Percentiles rank a stretch among this genome's conserved stretches.
These are phyloP conservation scores for Scedosporium apiospermum DNA, from an alignment of 2,329 filamentous ascomycete species.

Conservation along the genomic window DNA sequence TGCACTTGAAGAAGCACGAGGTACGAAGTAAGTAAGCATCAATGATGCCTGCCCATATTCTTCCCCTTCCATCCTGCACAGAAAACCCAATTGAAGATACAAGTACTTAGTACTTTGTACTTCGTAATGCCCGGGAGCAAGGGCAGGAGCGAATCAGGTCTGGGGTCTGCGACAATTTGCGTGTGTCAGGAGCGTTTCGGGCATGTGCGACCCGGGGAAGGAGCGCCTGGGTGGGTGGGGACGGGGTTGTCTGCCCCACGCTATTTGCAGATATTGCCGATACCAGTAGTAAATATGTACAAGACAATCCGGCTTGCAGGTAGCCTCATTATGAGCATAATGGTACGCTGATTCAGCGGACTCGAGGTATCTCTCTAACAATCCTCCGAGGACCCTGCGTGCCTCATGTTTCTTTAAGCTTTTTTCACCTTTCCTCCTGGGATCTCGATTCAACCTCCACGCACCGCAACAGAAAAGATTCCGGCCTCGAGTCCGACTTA, in stretches of 20 bases:
- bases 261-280: not conserved
- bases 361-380: not conserved
- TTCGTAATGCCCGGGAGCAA: not conserved
- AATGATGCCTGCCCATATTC: not conserved
- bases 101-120: not conserved
- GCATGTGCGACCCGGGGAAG: constrained; percentile 1
- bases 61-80: not conserved
- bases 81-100: not conserved
- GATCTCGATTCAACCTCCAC: not conserved
- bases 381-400: not conserved
- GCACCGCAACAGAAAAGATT: not conserved
- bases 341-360: not conserved
- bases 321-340: not conserved
- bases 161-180: not conserved
- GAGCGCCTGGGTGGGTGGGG: not conserved
- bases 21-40: no score
- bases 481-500: not conserved
- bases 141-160: constrained; percentile 5
- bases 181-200: constrained; percentile 7
- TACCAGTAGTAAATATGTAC: not conserved
- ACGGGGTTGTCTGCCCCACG: not conserved
- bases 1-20: no score
- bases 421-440: not conserved
- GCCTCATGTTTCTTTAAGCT: not conserved
- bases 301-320: not conserved